phyloP scores from a whole-genome alignment of 768 basidiomycete species.

The Boletus rubroflammeus region DNA sequence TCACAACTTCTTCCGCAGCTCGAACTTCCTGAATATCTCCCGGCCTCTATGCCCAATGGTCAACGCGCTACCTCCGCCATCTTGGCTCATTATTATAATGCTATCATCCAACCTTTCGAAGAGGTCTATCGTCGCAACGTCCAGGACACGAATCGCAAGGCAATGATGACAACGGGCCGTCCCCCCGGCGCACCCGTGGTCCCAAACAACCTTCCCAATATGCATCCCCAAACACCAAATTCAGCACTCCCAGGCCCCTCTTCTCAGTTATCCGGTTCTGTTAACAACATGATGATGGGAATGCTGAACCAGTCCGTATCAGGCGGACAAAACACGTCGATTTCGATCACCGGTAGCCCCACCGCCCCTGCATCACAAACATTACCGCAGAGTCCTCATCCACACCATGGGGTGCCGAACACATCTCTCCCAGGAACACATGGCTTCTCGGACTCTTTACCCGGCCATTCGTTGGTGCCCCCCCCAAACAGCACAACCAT shows the following conservation, averaged over 20 bases:
- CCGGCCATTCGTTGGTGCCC: constrained; percentile 17
- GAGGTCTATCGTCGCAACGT: constrained; percentile 62
- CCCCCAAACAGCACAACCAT: constrained; percentile 12
- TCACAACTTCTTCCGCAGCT: constrained; percentile 48
- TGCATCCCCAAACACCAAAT: constrained; percentile 15
- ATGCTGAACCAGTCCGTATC: constrained; percentile 24
- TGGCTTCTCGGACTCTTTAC: constrained; percentile 24
- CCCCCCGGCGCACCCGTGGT: constrained; percentile 13
- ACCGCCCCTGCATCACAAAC: constrained; percentile 23
- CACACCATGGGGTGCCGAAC: constrained; percentile 22
- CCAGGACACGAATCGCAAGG: constrained; percentile 56
- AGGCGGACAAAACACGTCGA: constrained; percentile 16
- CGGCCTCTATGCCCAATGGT: constrained; percentile 44
- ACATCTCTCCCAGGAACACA: constrained; percentile 24
- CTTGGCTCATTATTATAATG: constrained; percentile 58
- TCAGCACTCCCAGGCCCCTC: constrained; percentile 10
- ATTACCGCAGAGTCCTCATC: constrained; percentile 31
- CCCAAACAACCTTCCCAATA: constrained; percentile 15
- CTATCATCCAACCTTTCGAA: constrained; percentile 68
- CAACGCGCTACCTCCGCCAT: constrained; percentile 46
- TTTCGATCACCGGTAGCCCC: constrained; percentile 24
- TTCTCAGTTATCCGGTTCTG: constrained; percentile 21
- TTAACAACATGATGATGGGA: constrained; percentile 26
- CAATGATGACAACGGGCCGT: constrained; percentile 42
- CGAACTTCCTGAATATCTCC: constrained; percentile 57